A percentile compares a stretch with the other conserved stretches of the same genome.
Conservation (phyloP, 768 basidiomycete genomes). For the Macrolepiota albuminosa region DNA sequence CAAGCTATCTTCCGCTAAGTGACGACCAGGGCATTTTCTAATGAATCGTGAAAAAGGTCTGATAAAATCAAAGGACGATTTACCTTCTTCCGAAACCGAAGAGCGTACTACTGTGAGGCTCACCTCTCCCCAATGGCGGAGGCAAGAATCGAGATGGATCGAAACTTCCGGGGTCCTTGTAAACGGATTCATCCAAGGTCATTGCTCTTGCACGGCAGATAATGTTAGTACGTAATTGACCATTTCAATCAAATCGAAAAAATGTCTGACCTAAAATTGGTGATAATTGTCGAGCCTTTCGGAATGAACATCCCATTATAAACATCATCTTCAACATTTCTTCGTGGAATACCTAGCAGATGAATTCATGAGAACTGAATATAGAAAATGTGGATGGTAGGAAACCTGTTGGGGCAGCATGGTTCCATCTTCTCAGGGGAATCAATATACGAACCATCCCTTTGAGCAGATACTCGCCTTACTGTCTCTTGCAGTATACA, state of each 20-base stretch:
- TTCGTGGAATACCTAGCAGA: conserved; percentile 4
- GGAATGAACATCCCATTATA: conserved; percentile 13
- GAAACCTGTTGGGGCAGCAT: conserved; percentile 2
- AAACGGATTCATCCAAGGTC: conserved; percentile 10
- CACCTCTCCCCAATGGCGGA: conserved; percentile 6
- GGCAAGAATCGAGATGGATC: conserved; percentile 12
- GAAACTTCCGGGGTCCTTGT: conserved; percentile 6
- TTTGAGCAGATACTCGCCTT: not conserved
- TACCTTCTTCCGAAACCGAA: conserved; percentile 14
- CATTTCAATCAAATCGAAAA: not conserved
- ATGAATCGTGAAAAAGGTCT: not conserved
- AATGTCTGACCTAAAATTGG: conserved; percentile 5
- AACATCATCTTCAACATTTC: conserved; percentile 9
- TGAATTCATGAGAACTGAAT: not conserved
- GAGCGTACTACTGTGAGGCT: conserved; percentile 6
- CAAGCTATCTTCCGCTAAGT: conserved; percentile 37
- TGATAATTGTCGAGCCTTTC: conserved; percentile 11
- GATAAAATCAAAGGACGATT: not conserved
- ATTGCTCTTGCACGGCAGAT: conserved; percentile 1
- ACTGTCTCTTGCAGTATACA: conserved; percentile 12
- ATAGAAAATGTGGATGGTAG: not conserved
- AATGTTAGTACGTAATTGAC: not conserved
- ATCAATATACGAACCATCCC: not conserved
- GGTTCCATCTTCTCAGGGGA: not conserved
- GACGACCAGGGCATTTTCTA: conserved; percentile 29